Percentiles rank a stretch among this genome's conserved stretches.
phyloP scores from a whole-genome alignment of 495 filamentous ascomycete genomes.

The Lineolata rhizophorae region DNA sequence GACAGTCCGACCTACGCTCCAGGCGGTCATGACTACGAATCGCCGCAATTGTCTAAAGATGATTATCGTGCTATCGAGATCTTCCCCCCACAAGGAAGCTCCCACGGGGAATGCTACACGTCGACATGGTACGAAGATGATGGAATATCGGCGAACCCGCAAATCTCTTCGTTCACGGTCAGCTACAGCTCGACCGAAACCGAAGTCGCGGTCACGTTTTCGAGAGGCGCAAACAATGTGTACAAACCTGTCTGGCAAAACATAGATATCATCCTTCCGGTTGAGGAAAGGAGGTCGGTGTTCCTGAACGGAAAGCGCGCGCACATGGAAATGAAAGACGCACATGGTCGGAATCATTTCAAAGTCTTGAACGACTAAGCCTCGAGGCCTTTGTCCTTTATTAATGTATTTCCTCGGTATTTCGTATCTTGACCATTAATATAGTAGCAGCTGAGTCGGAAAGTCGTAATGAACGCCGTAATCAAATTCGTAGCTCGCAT shows the following conservation, averaged over 20 bases:
- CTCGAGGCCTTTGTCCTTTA: too few relatives aligned
- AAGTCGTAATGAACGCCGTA: too few relatives aligned
- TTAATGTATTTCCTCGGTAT: too few relatives aligned
- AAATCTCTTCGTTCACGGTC: constrained; percentile 17
- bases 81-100: constrained; percentile 29
- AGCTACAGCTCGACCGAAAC: constrained; percentile 7
- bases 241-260: constrained; percentile 11
- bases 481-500: too few relatives aligned
- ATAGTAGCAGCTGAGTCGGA: too few relatives aligned
- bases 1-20: constrained; percentile 30
- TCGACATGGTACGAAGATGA: constrained; percentile 43
- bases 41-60: constrained; percentile 31
- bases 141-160: constrained; percentile 27
- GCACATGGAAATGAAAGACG: too few relatives aligned
- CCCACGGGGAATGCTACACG: constrained; percentile 19
- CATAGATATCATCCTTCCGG: constrained; percentile 13
- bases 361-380: too few relatives aligned
- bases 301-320: too few relatives aligned
- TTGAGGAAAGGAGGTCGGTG: too few relatives aligned
- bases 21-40: constrained; percentile 30
- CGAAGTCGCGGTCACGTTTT: constrained; percentile 9
- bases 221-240: constrained; percentile 3
- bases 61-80: constrained; percentile 41
- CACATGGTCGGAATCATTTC: too few relatives aligned
- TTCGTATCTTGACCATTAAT: too few relatives aligned